Evolutionary conservation across 106 monocot genomes (phyloP), one percentile per base, ranked within the genome.

Genomic region (Acanthochlamys bracteata): DNA sequence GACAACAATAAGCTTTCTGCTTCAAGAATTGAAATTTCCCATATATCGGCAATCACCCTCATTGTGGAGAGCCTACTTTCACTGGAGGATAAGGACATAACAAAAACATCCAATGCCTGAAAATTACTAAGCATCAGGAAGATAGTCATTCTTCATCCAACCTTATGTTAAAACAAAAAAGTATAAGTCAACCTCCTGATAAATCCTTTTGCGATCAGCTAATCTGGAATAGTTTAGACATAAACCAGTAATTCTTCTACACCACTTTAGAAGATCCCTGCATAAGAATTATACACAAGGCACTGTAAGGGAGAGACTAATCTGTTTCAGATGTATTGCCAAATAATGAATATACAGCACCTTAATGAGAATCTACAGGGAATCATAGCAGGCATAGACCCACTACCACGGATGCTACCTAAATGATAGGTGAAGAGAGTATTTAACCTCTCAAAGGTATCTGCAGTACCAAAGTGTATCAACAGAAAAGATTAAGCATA

Each of bases 251-350:
- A 95, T 67, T 87, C 95, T 86, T 67, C 80, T 87, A 75, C 87
- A 95, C 84, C 81, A 87, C 61, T 95, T 95, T 49, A 95, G 75
- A 71, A 95, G 82, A 80, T 95, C 86, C 82, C 95, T 95, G 9
- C 13, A 43, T 43, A 14, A 68, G 59, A 54, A n/a, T 54, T 54
- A 16, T 54, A 54, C 53, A 54, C 11, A 16, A 54, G 16, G 41
- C 1, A 15, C 12, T 22, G n/a, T 11, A 55, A 71, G 41, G 19
- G 24, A 14, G 55, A 54, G 12, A 25, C 4, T 13, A 27, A 45
- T 27, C 2, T 19, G 65, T 23, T 57, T 19, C 20, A 67, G 41
- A 60, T 54, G 53, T 6, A 10, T n/a, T 16, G n/a, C 53, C 53
- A 54, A 54, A 16, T 10, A 54, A 54, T 8, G 14, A 46, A 46